Evolutionary conservation across 352 stramenopile species (phyloP).

Genomic region (Globisporangium carolinianum): DNA sequence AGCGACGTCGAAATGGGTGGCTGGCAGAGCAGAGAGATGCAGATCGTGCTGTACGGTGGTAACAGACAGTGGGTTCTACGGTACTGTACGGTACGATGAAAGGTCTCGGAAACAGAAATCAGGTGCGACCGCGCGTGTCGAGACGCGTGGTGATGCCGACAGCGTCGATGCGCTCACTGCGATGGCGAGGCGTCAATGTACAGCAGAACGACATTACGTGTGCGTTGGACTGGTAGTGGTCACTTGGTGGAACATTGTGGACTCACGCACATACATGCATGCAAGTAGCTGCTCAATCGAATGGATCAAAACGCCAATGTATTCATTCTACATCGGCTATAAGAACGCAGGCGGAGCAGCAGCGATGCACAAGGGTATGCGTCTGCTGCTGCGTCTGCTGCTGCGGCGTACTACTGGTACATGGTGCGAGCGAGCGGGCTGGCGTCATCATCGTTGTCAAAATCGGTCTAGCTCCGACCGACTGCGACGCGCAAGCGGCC

Average conservation of each 20-base stretch:
- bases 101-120: background rate
- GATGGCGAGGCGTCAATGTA: background rate
- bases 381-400: background rate
- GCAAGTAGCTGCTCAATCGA: too few relatives aligned
- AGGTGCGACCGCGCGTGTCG: background rate
- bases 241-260: too few relatives aligned
- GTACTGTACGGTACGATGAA: background rate
- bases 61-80: background rate
- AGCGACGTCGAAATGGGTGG: background rate
- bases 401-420: constrained; percentile 3
- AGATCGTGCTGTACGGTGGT: too few relatives aligned
- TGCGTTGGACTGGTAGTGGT: too few relatives aligned
- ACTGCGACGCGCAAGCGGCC: background rate
- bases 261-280: too few relatives aligned
- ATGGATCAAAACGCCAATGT: constrained; percentile 12
- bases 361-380: too few relatives aligned
- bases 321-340: constrained; percentile 19
- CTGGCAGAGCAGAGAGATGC: background rate
- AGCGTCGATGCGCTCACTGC: background rate
- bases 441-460: background rate
- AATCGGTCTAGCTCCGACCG: constrained; percentile 8
- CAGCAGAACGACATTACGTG: background rate
- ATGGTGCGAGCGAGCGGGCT: background rate
- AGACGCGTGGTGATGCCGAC: background rate
- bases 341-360: too few relatives aligned